phyloP scores from a whole-genome alignment of 768 basidiomycete genomes.

The Russula compacta region DNA sequence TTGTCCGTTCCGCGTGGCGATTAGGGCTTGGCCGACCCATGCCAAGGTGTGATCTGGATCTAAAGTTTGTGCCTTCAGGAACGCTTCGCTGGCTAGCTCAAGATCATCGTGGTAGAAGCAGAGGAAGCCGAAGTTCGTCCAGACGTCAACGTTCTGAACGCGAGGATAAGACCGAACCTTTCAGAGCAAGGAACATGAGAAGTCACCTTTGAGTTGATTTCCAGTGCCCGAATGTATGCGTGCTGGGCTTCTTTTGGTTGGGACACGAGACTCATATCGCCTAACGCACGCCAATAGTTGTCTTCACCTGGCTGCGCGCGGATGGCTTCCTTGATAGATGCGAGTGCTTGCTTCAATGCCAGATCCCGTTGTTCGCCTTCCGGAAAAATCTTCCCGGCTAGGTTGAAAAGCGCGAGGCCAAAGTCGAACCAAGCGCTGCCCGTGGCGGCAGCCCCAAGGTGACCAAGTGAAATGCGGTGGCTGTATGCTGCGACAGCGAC shows the following conservation, averaged over 20 bases:
- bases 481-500: conserved; percentile 51
- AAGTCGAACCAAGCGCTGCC: conserved; percentile 72
- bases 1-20: conserved; percentile 54
- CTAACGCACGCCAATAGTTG: conserved; percentile 76
- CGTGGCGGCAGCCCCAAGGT: conserved; percentile 38
- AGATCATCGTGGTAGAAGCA: conserved; percentile 72
- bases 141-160: conserved; percentile 56
- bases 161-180: conserved; percentile 2
- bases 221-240: conserved; percentile 82
- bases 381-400: conserved; percentile 29
- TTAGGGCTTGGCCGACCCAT: conserved; percentile 85
- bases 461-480: conserved; percentile 49
- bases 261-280: conserved; percentile 54
- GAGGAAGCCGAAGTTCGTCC: conserved; percentile 84
- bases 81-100: conserved; percentile 77
- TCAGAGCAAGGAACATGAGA: neutral
- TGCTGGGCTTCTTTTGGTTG: conserved; percentile 79
- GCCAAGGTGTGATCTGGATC: conserved; percentile 85
- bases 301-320: conserved; percentile 63
- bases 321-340: conserved; percentile 61
- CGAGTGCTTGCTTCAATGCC: conserved; percentile 36
- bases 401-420: conserved; percentile 48
- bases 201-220: conserved; percentile 73
- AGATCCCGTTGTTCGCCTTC: conserved; percentile 27
- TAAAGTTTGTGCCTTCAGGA: conserved; percentile 80